A percentile compares a stretch with the other conserved stretches of the same genome.
These are phyloP conservation scores for Diddensiella caesifluorescens DNA, from an alignment of 805 yeast genomes.

Conservation along the genomic window DNA sequence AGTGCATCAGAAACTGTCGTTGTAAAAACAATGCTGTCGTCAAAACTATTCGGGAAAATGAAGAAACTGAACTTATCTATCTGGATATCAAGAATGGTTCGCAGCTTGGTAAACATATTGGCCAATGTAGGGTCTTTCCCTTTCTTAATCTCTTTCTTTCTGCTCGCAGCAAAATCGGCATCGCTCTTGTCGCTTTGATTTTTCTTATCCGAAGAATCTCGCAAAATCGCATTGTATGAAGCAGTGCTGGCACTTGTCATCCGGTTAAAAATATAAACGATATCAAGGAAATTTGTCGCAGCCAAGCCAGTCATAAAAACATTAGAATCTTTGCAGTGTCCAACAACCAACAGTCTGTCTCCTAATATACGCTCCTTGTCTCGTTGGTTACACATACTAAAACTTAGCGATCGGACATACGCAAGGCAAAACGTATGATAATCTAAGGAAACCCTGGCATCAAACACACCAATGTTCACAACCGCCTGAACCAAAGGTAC, in stretches of 20 bases:
- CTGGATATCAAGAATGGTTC: constrained; percentile 61
- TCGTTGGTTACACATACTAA: constrained; percentile 66
- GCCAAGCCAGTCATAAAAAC: constrained; percentile 77
- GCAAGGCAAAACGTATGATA: constrained; percentile 77
- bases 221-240: constrained; percentile 70
- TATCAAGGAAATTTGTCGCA: constrained; percentile 76
- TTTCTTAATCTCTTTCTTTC: constrained; percentile 6
- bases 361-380: constrained; percentile 34
- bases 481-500: constrained; percentile 66
- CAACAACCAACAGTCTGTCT: constrained; percentile 28
- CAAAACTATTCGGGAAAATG: constrained; percentile 76
- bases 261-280: constrained; percentile 62
- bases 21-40: constrained; percentile 71
- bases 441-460: constrained; percentile 67
- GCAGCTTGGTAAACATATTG: constrained; percentile 34
- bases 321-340: constrained; percentile 57
- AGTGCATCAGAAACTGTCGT: constrained; percentile 27
- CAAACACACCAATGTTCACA: constrained; percentile 50
- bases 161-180: too few relatives aligned
- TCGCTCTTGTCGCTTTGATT: constrained; percentile 16
- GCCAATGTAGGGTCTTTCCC: constrained; percentile 13
- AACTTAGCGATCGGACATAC: constrained; percentile 41
- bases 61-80: constrained; percentile 52
- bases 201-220: constrained; percentile 44
- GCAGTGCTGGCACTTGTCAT: constrained; percentile 66